These are phyloP conservation scores for Hanseniaspora mollemarum DNA, from an alignment of 805 yeast species.

Conservation along the genomic window DNA sequence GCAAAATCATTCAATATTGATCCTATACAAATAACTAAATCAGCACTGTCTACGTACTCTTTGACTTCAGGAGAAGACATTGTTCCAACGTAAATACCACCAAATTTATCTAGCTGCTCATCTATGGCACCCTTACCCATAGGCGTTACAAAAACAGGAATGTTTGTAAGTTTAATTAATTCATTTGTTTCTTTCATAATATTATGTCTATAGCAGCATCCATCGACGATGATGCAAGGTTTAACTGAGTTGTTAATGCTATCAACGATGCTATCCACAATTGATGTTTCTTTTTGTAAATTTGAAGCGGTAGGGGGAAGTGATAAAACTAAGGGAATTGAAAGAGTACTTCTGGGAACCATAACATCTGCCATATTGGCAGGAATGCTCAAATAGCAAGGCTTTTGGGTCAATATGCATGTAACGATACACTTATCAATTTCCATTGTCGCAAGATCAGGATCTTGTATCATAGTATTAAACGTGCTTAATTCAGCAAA, in stretches of 20 bases:
- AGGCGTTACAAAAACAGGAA: conserved; percentile 43
- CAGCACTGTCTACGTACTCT: conserved; percentile 40
- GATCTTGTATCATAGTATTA: conserved; percentile 48
- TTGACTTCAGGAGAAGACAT: conserved; percentile 40
- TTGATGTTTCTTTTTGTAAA: conserved; percentile 29
- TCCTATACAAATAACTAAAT: conserved; percentile 56
- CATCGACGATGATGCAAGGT: conserved; percentile 47
- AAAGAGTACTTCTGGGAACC: conserved; percentile 32
- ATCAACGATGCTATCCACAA: conserved; percentile 31
- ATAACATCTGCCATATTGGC: conserved; percentile 41
- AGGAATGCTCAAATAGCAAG: conserved; percentile 65
- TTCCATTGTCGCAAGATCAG: conserved; percentile 45
- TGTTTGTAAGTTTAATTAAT: conserved; percentile 37
- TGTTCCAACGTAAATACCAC: conserved; percentile 56
- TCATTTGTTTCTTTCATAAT: conserved; percentile 32
- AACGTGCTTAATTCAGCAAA: conserved; percentile 37
- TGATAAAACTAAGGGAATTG: conserved; percentile 27
- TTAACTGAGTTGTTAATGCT: conserved; percentile 38
- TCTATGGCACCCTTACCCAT: conserved; percentile 55
- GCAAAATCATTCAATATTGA: conserved; percentile 47
- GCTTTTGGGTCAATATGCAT: conserved; percentile 42
- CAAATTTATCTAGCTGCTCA: conserved; percentile 45
- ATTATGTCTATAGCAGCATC: conserved; percentile 49
- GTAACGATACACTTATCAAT: conserved; percentile 37
- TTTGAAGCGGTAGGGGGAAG: conserved; percentile 27